Conservation (phyloP, 352 stramenopile genomes). For the Phytophthora syringae region DNA sequence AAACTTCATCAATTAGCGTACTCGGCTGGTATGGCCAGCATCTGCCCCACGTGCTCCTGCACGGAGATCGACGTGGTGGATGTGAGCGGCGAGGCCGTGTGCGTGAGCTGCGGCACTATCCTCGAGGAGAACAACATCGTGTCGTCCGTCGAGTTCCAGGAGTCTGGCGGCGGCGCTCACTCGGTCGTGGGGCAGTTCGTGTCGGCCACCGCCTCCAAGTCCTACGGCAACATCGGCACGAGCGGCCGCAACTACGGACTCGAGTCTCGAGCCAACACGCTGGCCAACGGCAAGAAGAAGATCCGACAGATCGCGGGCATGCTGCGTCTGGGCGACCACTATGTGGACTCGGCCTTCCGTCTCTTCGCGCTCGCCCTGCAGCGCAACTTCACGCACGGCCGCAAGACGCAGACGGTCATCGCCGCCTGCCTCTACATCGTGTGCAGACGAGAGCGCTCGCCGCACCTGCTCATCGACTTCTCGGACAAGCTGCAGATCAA, state of each 20-base stretch:
- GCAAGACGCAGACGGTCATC: conserved; percentile 96
- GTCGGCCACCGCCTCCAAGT: conserved; percentile 89
- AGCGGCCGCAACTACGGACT: conserved; percentile 93
- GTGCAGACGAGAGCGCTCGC: conserved; percentile 97
- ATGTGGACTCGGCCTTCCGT: conserved; percentile 96
- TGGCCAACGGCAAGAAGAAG: conserved; percentile 94
- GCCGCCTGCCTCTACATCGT: conserved; percentile 99
- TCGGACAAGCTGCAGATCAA: conserved; percentile 98
- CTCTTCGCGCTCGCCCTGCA: conserved; percentile 96
- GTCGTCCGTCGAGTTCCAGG: conserved; percentile 96
- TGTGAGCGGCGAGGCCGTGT: conserved; percentile 88
- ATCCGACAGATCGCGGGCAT: conserved; percentile 94
- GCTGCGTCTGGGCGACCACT: conserved; percentile 93
- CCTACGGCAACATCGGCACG: conserved; percentile 89
- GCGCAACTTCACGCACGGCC: conserved; percentile 97
- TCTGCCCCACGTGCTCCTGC: conserved; percentile 96
- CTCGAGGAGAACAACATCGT: conserved; percentile 99
- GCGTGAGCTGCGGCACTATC: conserved; percentile 92
- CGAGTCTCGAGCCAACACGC: conserved; percentile 95
- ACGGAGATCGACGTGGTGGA: conserved; percentile 96
- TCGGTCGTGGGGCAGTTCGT: conserved; percentile 98
- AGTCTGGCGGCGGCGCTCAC: conserved; percentile 89
- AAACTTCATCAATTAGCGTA: conserved; percentile 9
- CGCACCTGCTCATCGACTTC: conserved; percentile 99
- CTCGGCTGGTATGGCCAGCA: conserved; percentile 49